Base-by-base conservation (phyloP, 1,284 basidiomycete genomes). In the Heliocybe sulcata region DNA sequence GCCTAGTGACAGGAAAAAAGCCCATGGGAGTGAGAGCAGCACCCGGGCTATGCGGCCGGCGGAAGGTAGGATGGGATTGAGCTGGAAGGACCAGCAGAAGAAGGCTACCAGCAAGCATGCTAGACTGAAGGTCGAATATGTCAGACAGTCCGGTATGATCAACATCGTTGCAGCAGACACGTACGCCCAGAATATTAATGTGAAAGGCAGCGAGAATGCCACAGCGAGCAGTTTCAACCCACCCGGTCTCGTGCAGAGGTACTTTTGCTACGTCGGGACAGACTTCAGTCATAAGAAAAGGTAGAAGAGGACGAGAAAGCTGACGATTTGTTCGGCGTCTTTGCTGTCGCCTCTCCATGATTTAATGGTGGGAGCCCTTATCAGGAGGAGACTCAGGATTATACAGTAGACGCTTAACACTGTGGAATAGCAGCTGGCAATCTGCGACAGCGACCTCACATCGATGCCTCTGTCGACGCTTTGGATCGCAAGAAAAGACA, bases 161-260 rank as follows among this genome's bases (percentile, higher is more conserved):
- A 42, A n/a, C 38, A 8, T 2, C n/a, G 33, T 22, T 11, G 14
- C 47, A 42, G 33, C 54, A 35, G 53, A 3, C 23, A 67, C 73
- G 59, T 56, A 77, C 77, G 70, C 71, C 74, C 74, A 79, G 68
- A 79, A 71, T 11, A 77, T 63, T 31, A 78, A 58, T 16, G 72
- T 70, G 54, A 73, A 77, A 0, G 77, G 77, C 22, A 79, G 60
- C 35, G 73, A 72, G 61, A 75, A 77, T 59, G 78, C 65, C 33
- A 78, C 61, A 1, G 76, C 73, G n/a, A 79, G 64, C 8, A 67
- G 65, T 57, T 77, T 72, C 11, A 78, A 62, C 0, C 76, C 72
- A 31, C 65, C 69, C 64, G 11, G 58, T 62, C 45, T 63, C 63
- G 4, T 60, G 0, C 38, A 19, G 16, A 78, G 58, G 56, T 69